Evolutionary conservation across 768 basidiomycete genomes (phyloP), one percentile per base, ranked within the genome.

Genomic region (Russula vinacea): DNA sequence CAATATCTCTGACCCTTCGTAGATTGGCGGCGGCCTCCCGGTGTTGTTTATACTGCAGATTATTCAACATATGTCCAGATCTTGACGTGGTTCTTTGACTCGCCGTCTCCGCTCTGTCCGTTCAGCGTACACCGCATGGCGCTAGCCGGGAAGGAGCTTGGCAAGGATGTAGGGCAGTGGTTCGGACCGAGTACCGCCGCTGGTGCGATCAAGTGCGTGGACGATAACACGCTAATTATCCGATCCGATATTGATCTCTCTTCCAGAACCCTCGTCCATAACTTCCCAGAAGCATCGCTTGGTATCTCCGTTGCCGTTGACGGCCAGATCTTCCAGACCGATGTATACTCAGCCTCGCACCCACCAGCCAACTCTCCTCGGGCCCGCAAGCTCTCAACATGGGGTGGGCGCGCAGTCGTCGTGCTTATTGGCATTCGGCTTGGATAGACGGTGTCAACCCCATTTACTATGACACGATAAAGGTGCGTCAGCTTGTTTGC

Each of bases 151-250:
- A 95, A 98, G 72, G 89, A 94, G 69, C 82, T 98, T 1, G 96
- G 96, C 14, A 98, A 92, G 66, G 92, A 94, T 68, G 90, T 98
- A 0, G 96, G 96, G 1, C 90, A 94, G 74, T 98, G 96, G 96
- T 98, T 98, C 71, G 96, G 96, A 0, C 96, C 96, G 0, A 95
- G 92, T 72, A 94, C 92, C 0, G 97, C 96, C n/a, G 94, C 95
- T 9, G 94, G 95, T 42, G 95, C 94, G 13, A 90, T 98, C 77
- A 93, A 90, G 90, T 92, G 72, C 54, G 71, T 56, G 13, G 24
- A 29, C 11, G 44, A 22, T 37, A 13, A 19, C 35, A 13, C 61
- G 44, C 22, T 63, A 29, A 39, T 24, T 40, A n/a, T 14, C 42
- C 24, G 0, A 29, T 65, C 55, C 29, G 44, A 44, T 22, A n/a